These are phyloP conservation scores for Prunus persica DNA, from an alignment of 306 rosid species.

Conservation along the genomic window DNA sequence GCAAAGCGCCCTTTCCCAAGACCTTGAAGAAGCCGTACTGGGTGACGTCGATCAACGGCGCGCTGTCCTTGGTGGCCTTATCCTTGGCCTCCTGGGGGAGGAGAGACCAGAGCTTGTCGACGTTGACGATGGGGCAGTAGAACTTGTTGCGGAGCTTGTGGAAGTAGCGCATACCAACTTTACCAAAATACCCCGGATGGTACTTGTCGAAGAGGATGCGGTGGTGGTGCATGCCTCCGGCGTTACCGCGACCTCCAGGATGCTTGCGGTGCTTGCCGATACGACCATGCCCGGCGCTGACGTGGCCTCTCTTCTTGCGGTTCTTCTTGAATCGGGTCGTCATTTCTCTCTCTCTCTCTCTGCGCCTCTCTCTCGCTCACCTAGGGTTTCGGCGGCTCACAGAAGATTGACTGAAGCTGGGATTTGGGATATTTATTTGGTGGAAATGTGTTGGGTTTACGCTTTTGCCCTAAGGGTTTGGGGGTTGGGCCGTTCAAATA, in stretches of 20 bases:
- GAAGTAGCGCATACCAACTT: slow-evolving; percentile 87
- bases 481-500: neutral
- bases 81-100: slow-evolving; percentile 68
- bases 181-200: slow-evolving; percentile 84
- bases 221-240: slow-evolving; percentile 97
- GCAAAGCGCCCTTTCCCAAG: slow-evolving; percentile 67
- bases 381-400: slow-evolving; percentile 42
- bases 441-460: slow-evolving; percentile 8
- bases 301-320: slow-evolving; percentile 94
- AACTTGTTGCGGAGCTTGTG: slow-evolving; percentile 83
- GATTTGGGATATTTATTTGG: slow-evolving; percentile 34
- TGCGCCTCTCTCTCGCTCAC: slow-evolving; percentile 2
- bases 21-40: slow-evolving; percentile 71
- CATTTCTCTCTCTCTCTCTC: slow-evolving; percentile 36
- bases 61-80: slow-evolving; percentile 61
- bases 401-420: slow-evolving; percentile 5
- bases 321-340: slow-evolving; percentile 88
- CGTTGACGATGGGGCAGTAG: slow-evolving; percentile 69
- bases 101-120: slow-evolving; percentile 76
- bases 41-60: slow-evolving; percentile 63
- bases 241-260: slow-evolving; percentile 88
- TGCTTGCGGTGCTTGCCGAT: slow-evolving; percentile 88
- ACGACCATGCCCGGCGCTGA: slow-evolving; percentile 84
- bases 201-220: slow-evolving; percentile 90
- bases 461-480: slow-evolving; percentile 35